Evolutionary conservation across 2,329 filamentous ascomycete genomes (phyloP), one percentile per base, ranked within the genome.

Genomic region (Amauroascus niger): DNA sequence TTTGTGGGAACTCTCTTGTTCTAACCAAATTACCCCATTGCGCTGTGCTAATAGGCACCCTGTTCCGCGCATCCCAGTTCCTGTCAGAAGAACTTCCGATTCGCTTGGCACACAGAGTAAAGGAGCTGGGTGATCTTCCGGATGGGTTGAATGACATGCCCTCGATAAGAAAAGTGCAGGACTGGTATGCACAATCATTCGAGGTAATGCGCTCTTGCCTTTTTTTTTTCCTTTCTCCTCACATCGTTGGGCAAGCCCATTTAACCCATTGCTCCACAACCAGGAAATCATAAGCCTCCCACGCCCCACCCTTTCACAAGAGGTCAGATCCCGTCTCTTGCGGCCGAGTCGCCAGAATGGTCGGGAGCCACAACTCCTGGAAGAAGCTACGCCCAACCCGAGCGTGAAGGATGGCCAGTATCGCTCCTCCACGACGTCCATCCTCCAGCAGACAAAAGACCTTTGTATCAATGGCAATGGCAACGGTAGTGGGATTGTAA

Each of bases 111-210:
- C 93, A 98, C 73, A 87, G 93, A 59, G 93, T 98, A 56, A 87
- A 95, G 71, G 93, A 98, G 74, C 81, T 98, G 55, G 83, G 86
- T 58, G 87, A 88, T 65, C 77, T 98, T 1, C 93, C 93, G 33
- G 93, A 98, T 79, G 93, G 93, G 53, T 80, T 98, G 58, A 95
- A 88, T 69, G 90, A 97, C 62, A 97, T 98, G 93, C 88, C 90
- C 37, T 97, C 93, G 9, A 95, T 98, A 61, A 84, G 85, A 69
- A 88, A 85, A 65, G 93, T 98, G 61, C 86, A 90, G 69, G 90
- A 97, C 66, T 98, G 93, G 93, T 98, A 98, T 71, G 93, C 91
- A 59, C 93, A 98, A 75, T 98, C 93, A 49, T 98, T 98, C 66
- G 93, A 98, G 82, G 90, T 95, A 80, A n/a, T 63, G 49, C 11